Conservation (phyloP, 139 green algal genomes). For the Chlorella sp. region DNA sequence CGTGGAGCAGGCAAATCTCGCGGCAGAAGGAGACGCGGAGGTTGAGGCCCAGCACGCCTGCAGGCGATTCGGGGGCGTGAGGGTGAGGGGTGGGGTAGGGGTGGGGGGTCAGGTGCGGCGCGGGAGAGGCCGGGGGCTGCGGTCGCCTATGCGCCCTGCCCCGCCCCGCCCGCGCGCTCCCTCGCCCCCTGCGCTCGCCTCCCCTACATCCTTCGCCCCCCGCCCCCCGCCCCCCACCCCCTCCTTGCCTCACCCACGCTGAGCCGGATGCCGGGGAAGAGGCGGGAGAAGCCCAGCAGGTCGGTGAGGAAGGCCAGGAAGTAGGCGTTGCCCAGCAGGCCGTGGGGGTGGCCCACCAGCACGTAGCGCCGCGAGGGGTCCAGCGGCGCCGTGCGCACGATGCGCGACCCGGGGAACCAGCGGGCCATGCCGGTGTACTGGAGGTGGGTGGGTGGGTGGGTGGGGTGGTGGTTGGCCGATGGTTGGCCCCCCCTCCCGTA, state of each 20-base stretch:
- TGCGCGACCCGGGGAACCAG: slow-evolving; percentile 8
- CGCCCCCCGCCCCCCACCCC: no score
- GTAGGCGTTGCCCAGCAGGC: slow-evolving; percentile 16
- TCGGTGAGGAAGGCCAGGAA: slow-evolving; percentile 16
- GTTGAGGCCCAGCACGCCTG: slow-evolving; percentile 27
- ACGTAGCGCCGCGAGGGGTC: slow-evolving; percentile 10
- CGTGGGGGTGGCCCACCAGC: slow-evolving; percentile 13
- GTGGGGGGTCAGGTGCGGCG: no score
- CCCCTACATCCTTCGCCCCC: no score
- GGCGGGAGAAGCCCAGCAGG: slow-evolving; percentile 12
- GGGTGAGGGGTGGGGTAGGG: no score
- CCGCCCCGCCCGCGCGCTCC: no score
- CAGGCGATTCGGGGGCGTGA: no score
- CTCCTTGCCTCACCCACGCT: slow-evolving; percentile 22
- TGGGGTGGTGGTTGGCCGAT: no score
- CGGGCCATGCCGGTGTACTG: slow-evolving; percentile 1
- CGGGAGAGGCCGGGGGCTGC: no score
- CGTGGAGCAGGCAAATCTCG: slow-evolving; percentile 24
- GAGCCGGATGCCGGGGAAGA: slow-evolving; percentile 20
- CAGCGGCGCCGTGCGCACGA: slow-evolving; percentile 13
- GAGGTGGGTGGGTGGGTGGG: no score
- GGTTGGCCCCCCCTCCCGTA: no score
- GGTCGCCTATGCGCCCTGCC: no score
- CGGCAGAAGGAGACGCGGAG: slow-evolving; percentile 24
- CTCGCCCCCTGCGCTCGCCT: no score